Evolutionary conservation across 169 alveolate species (phyloP), one percentile per base, ranked within the genome.

Genomic region (Neospora caninum): DNA sequence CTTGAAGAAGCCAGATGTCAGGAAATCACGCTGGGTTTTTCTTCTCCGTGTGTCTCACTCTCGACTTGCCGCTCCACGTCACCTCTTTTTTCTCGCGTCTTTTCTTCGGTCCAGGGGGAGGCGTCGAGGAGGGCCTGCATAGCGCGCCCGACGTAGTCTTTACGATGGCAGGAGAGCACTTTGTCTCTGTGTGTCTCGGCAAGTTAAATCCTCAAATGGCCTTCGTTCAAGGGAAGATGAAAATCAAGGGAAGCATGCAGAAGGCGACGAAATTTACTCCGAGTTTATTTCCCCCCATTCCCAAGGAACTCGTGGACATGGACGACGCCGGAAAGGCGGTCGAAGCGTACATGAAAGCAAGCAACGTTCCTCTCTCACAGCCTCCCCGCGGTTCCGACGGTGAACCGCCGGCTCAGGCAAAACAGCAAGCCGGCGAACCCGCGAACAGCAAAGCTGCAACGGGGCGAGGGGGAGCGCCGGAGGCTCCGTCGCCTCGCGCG

Each of bases 241-340:
- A 98, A 94, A 96, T 97, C 82, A 96, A 96, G 94, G 99, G 99
- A 83, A 97, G 96, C 94, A 97, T 98, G 98, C 97, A 97, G 73
- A 97, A 97, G 91, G 98, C 98, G 80, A 97, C 98, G 91, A 98
- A 98, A 93, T 98, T 97, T 95, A 98, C 98, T 88, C 98, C 98
- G 67, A 98, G 97, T 45, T 96, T 98, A 29, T 91, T 94, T 34
- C 95, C 96, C 6, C 73, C 94, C 9, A 94, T 94, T 25, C 0
- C 96, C 86, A 41, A 41, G 36, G 94, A 67, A 10, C 0, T 88
- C 36, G 89, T 93, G 29, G 39, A 93, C 49, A 49, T 88, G 29
- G 36, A 39, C 1, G 91, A 43, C 42, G 87, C 67, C 88, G 4
- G n/a, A 42, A 4, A 38, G 41, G 94, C 94, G 42, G 94, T 91